Conservation (phyloP, 306 rosid genomes). For the Cucurbita pepo region DNA sequence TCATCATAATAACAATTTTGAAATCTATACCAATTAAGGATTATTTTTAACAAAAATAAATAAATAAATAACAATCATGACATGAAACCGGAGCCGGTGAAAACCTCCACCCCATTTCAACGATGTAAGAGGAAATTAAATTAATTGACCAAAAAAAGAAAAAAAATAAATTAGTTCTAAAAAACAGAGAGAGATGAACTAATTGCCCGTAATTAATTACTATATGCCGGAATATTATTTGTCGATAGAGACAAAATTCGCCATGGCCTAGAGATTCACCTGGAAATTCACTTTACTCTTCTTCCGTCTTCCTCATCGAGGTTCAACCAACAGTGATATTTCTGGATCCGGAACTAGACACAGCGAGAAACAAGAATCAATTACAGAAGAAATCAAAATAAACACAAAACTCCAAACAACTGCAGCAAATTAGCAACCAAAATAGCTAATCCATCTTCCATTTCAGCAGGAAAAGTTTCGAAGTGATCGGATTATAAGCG, state of each 20-base stretch:
- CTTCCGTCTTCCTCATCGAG: neutral
- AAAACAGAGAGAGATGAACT: neutral
- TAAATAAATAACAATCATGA: too few relatives aligned
- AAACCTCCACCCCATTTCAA: too few relatives aligned
- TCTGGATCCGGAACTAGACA: neutral
- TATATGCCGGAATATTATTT: neutral
- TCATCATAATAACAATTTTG: neutral
- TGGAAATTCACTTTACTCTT: conserved; percentile 1
- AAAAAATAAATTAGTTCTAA: neutral
- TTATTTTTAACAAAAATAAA: neutral
- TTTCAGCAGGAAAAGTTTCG: neutral
- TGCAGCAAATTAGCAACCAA: neutral
- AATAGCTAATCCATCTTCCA: neutral
- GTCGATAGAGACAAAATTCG: neutral
- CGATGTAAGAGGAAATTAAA: neutral
- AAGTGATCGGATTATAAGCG: neutral
- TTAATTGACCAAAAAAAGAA: neutral
- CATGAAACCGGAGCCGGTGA: too few relatives aligned
- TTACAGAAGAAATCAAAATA: neutral
- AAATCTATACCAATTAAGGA: neutral
- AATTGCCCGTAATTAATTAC: neutral
- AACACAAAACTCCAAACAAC: neutral
- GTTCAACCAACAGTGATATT: neutral
- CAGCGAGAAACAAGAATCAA: neutral
- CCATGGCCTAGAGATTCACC: neutral